Evolutionary conservation across 352 stramenopile species (phyloP).

Genomic region (Globisporangium alternatum): DNA sequence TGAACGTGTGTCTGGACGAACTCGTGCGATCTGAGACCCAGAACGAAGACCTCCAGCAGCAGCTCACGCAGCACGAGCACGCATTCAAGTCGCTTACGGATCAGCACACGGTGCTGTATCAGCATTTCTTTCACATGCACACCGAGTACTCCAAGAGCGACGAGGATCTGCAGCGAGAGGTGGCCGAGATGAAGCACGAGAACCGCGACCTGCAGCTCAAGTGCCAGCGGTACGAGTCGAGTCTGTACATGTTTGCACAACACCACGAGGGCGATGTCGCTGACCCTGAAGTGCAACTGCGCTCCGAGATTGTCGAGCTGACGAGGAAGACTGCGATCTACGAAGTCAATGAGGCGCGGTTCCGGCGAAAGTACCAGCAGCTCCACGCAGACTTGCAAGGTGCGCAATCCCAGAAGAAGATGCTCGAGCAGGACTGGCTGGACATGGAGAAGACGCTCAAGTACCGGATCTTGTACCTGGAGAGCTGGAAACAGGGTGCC

Average conservation of each 20-base stretch:
- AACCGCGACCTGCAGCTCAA: constrained; percentile 47
- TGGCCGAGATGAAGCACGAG: constrained; percentile 34
- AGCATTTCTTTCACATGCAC: constrained; percentile 70
- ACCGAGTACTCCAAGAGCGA: constrained; percentile 39
- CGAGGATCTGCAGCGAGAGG: constrained; percentile 30
- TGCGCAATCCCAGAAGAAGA: constrained; percentile 26
- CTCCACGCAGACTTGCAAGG: constrained; percentile 44
- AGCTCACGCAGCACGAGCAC: constrained; percentile 50
- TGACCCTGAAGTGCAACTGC: constrained; percentile 36
- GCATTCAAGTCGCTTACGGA: constrained; percentile 59
- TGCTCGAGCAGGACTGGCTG: constrained; percentile 73
- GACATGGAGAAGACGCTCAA: constrained; percentile 89
- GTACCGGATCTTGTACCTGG: constrained; percentile 87
- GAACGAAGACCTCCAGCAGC: constrained; percentile 43
- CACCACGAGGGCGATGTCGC: constrained; percentile 17
- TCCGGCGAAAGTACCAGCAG: constrained; percentile 63
- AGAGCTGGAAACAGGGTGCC: constrained; percentile 86
- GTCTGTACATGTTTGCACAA: constrained; percentile 40
- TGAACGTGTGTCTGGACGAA: constrained; percentile 71
- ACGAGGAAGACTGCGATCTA: constrained; percentile 69
- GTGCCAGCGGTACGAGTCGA: constrained; percentile 54
- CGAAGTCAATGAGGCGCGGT: constrained; percentile 80
- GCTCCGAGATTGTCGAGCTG: constrained; percentile 56
- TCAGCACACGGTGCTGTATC: constrained; percentile 69
- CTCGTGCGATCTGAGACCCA: constrained; percentile 40